Evolutionary conservation across 768 basidiomycete genomes (phyloP).

Genomic region (Russula virescens): DNA sequence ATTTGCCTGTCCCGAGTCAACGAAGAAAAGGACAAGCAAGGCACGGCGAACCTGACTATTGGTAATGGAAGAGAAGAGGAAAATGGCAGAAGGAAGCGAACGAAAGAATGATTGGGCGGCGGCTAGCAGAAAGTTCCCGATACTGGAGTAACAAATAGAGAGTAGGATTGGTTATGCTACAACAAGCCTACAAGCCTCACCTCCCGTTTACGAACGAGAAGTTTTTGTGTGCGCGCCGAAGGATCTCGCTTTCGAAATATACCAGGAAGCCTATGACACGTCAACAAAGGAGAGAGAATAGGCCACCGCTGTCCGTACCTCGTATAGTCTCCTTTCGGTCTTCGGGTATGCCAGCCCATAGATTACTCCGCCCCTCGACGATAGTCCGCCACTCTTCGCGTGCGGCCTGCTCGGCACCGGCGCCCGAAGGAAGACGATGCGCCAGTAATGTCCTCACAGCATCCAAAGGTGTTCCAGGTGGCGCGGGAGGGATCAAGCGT

Average conservation of each 20-base stretch:
- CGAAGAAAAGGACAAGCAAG: constrained; percentile 8
- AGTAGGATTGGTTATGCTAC: not conserved
- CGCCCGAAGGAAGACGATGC: constrained; percentile 66
- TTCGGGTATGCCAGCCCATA: constrained; percentile 83
- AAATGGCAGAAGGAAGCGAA: constrained; percentile 89
- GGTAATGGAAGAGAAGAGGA: constrained; percentile 88
- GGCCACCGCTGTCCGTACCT: constrained; percentile 41
- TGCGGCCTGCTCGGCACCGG: constrained; percentile 60
- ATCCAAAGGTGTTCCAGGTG: constrained; percentile 54
- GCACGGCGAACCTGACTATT: constrained; percentile 50
- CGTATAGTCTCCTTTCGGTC: constrained; percentile 91
- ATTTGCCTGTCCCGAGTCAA: constrained; percentile 44
- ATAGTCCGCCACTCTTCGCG: constrained; percentile 90
- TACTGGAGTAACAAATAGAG: constrained; percentile 35
- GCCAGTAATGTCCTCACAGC: constrained; percentile 74
- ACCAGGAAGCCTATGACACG: constrained; percentile 73
- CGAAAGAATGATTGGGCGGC: constrained; percentile 88
- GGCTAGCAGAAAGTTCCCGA: constrained; percentile 89
- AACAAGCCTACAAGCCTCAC: constrained; percentile 35
- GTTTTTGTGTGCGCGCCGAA: constrained; percentile 87
- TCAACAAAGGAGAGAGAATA: not conserved
- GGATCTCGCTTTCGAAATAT: constrained; percentile 81
- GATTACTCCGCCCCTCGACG: constrained; percentile 73
- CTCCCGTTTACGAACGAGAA: constrained; percentile 93
- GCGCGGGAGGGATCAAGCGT: constrained; percentile 70